phyloP scores from a whole-genome alignment of 169 alveolate genomes.

The Besnoitia besnoiti region DNA sequence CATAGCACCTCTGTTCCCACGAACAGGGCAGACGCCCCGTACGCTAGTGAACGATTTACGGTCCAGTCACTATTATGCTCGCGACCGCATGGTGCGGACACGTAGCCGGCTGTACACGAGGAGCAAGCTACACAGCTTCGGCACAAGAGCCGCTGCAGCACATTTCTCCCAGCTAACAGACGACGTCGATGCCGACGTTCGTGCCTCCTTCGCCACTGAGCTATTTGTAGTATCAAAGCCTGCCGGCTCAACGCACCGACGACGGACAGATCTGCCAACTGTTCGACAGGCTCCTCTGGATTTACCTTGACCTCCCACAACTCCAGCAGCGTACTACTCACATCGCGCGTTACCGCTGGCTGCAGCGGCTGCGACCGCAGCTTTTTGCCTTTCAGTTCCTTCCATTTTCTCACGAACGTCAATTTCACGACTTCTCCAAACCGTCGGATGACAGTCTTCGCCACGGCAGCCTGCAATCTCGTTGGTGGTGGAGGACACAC shows the following conservation, averaged over 20 bases:
- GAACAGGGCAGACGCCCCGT: no score
- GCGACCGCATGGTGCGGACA: not conserved
- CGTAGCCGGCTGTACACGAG: not conserved
- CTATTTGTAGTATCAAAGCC: slow-evolving; percentile 19
- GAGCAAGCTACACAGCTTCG: not conserved
- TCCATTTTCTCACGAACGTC: not conserved
- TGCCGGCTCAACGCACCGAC: not conserved
- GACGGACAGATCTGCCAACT: not conserved
- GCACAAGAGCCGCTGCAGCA: not conserved
- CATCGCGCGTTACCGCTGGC: not conserved
- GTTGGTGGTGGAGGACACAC: not conserved
- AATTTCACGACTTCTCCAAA: not conserved
- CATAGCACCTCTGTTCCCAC: no score
- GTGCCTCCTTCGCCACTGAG: not conserved
- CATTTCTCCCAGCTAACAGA: not conserved
- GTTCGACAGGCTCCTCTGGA: not conserved
- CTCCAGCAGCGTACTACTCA: not conserved
- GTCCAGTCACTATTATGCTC: not conserved
- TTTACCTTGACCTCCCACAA: not conserved
- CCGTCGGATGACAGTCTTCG: not conserved
- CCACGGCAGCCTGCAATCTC: not conserved
- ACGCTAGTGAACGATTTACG: no score
- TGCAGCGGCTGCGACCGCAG: not conserved
- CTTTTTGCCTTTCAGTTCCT: not conserved
- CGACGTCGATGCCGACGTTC: not conserved